Evolutionary conservation across 805 yeast species (phyloP), one percentile per base, ranked within the genome.

Genomic region (Clavispora carvajalis): DNA sequence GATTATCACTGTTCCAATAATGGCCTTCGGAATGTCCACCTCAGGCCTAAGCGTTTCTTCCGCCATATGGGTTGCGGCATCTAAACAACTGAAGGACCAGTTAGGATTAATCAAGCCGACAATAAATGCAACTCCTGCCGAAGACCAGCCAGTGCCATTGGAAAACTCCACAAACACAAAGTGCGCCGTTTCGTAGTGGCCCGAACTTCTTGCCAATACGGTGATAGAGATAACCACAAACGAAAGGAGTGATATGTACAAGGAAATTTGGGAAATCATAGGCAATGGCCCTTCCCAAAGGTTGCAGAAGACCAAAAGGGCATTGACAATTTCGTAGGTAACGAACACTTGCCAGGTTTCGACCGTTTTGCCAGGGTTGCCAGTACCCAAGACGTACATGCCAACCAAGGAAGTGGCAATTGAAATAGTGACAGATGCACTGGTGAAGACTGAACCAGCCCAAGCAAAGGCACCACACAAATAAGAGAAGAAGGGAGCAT

Each of bases 51-150:
- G 63, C 26, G 72, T 71, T 53, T 82, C 88, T 54, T 82, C 89
- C 17, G 83, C 79, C 73, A 82, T 69, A 52, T 82, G 88, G 3
- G 86, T 79, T 2, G 86, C 85, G 42, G 80, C 76, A 53, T 82
- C 89, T 37, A 80, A 67, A 48, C 87, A 80, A 21, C 79, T 71
- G 63, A 80, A 80, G 8, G 82, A 76, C 85, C 85, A 82, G 41
- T 78, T 75, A 5, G 86, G 84, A 54, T 80, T 80, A 48, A 81
- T 74, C 36, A 81, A 59, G n/a, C 88, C 87, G n/a, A 79, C 76
- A 41, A 81, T 71, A 54, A 80, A 78, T 0, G 85, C 82, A 57
- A 80, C 71, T 22, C 76, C 85, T 1, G 74, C 48, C 2, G 74
- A 65, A 8, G 64, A 48, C 84, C 85, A 80, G 29, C 86, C 86